Evolutionary conservation across 306 rosid genomes (phyloP), one percentile per base, ranked within the genome.

Genomic region (Vigna angularis): DNA sequence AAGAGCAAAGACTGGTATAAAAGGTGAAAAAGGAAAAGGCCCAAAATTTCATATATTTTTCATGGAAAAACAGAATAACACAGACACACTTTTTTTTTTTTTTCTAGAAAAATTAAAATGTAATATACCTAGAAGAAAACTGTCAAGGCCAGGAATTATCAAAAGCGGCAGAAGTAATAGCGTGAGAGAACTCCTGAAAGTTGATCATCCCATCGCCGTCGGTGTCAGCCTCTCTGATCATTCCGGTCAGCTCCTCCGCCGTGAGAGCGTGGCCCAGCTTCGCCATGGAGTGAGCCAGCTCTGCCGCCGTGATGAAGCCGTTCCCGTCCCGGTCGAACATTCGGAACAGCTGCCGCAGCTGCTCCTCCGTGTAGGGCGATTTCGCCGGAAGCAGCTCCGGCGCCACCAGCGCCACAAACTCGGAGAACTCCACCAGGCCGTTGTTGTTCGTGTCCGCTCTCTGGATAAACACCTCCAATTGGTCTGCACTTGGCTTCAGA

Each of bases 271-370:
- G 98, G 3, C 98, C 98, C 0, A 95, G 83, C 53, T 76, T 90
- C 7, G 93, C 98, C 98, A 95, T 95, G 6, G 98, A 95, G 80
- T 89, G 93, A 4, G 98, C 98, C 87, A 95, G 66, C 89, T 95
- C 97, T 0, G 97, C 96, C 0, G 93, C 98, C 0, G 98, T 95
- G 64, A 95, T 95, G 68, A 79, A 89, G 16, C 98, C 98, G 34
- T 95, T 95, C 6, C 98, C 96, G 40, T 92, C 98, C 66, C 98
- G 77, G 11, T 95, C 97, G 13, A 95, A 92, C 90, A 92, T 79
- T 61, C 82, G 65, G 66, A 95, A 95, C 34, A 95, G 67, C 75
- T 87, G 89, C 66, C 48, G 73, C 24, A 95, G 83, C 80, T 95
- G 96, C 17, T 86, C 91, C 56, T 95, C 93, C 14, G 95, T 88